These are phyloP conservation scores for Tillandsia fasciculata DNA, from an alignment of 176 grass and related monocot species.

Conservation along the genomic window DNA sequence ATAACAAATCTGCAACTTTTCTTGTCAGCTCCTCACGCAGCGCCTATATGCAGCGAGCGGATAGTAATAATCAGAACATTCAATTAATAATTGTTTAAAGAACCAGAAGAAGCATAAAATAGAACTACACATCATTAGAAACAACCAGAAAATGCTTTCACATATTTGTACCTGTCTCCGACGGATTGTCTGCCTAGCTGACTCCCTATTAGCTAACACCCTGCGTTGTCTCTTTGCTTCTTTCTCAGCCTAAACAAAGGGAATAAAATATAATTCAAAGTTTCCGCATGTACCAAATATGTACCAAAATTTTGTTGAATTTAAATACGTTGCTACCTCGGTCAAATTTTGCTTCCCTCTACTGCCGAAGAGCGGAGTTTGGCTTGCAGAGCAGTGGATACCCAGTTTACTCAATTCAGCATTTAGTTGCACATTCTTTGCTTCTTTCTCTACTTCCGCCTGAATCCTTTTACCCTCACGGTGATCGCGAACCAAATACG, in stretches of 20 bases:
- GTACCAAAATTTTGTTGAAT: background rate
- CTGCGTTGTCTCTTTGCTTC: conserved; percentile 69
- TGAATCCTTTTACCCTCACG: background rate
- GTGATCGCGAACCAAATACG: conserved; percentile 4
- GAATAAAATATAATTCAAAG: background rate
- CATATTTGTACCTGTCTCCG: conserved; percentile 40
- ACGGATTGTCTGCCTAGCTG: conserved; percentile 78
- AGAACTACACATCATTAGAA: conserved; percentile 1
- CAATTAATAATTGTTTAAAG: too few species aligned
- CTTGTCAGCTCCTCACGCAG: conserved; percentile 56
- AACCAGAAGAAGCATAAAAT: background rate
- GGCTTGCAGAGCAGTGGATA: conserved; percentile 31
- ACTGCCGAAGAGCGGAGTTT: conserved; percentile 33
- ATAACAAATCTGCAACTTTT: conserved; percentile 55
- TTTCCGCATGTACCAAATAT: background rate
- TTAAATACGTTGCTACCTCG: conserved; percentile 31
- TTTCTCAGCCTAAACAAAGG: conserved; percentile 46
- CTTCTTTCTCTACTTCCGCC: conserved; percentile 19
- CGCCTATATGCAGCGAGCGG: conserved; percentile 21
- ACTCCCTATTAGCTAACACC: conserved; percentile 79
- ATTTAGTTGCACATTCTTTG: conserved; percentile 30
- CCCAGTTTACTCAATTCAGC: conserved; percentile 41
- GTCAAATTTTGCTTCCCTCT: conserved; percentile 45
- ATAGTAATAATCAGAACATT: too few species aligned
- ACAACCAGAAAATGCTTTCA: background rate